phyloP scores from a whole-genome alignment of 129 eudicot species.

The Flaveria sonorensis region DNA sequence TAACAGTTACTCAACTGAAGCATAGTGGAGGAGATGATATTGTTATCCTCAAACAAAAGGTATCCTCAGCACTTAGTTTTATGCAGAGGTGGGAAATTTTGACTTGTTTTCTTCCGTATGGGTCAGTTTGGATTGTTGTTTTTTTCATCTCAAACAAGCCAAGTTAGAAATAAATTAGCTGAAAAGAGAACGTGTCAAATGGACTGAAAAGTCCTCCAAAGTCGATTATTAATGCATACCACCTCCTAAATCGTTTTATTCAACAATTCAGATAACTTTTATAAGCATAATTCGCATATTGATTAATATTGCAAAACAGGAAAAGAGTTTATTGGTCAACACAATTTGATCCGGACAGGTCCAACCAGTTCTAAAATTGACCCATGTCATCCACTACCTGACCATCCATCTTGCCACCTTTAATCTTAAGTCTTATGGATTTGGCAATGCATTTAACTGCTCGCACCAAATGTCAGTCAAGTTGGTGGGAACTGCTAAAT shows the following conservation, averaged over 20 bases:
- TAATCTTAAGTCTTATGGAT: background rate
- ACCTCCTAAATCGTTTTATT: background rate
- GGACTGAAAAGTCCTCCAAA: background rate
- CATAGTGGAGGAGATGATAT: slow-evolving; percentile 64
- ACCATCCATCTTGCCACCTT: background rate
- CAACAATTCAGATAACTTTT: background rate
- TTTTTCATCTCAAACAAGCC: background rate
- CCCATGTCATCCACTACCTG: background rate
- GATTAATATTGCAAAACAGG: background rate
- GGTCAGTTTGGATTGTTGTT: slow-evolving; percentile 1
- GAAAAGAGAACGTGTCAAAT: background rate
- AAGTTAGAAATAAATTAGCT: background rate
- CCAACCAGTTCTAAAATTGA: background rate
- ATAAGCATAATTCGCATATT: background rate
- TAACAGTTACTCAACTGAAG: slow-evolving; percentile 61
- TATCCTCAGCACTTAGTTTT: slow-evolving; percentile 24
- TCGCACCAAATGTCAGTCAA: slow-evolving; percentile 2
- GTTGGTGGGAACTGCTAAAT: slow-evolving; percentile 10
- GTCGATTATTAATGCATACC: background rate
- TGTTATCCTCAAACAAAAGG: slow-evolving; percentile 84
- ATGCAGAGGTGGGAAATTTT: background rate
- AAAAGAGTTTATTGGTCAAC: background rate
- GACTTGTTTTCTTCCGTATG: background rate
- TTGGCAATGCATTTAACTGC: slow-evolving; percentile 16
- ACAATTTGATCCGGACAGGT: background rate